Evolutionary conservation across 129 eudicot species (phyloP), one percentile per base, ranked within the genome.

Genomic region (Arctium lappa): DNA sequence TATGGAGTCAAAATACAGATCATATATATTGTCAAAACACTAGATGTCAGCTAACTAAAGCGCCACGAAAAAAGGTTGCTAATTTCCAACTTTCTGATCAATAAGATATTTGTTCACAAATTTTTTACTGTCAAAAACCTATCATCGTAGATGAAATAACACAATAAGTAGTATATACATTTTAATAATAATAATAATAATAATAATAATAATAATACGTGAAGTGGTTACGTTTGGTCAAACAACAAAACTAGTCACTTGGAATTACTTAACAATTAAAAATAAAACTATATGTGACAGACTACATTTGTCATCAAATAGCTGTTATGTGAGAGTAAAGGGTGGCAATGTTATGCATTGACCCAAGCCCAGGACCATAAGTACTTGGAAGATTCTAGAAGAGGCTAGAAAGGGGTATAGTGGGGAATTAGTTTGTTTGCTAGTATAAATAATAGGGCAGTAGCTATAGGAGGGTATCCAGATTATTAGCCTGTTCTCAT

Each of bases 1-100:
- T 46, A 80, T 30, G 8, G 33, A 72, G 15, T 66, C 71, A 18
- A 84, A 22, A 74, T 72, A 50, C 56, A 78, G 22, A 72, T 62
- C 3, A 22, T 56, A 32, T 42, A 22, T 63, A 63, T 6, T 63
- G 2, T 63, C 70, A 63, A 63, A 63, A 63, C 70, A 63, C 70
- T 63, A 18, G 30, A 7, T 63, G 32, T 73, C 37, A 30, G 63
- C 78, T 30, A 38, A 27, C 7, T 38, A 5, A 68, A 79, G 31
- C 22, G 11, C 18, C 44, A 7, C 27, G 60, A 4, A 40, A 53
- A 13, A 15, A 27, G 66, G 22, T 16, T 15, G 63, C 8, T 46
- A 46, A 9, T 44, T 44, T 44, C 13, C 50, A 44, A 44, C 50
- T 44, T 44, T 44, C 12, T 44, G 50, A 8, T 8, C 50, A 9